Base-by-base conservation (phyloP, 108 stramenopile genomes). In the Cyclotella choctawhatcheeana region DNA sequence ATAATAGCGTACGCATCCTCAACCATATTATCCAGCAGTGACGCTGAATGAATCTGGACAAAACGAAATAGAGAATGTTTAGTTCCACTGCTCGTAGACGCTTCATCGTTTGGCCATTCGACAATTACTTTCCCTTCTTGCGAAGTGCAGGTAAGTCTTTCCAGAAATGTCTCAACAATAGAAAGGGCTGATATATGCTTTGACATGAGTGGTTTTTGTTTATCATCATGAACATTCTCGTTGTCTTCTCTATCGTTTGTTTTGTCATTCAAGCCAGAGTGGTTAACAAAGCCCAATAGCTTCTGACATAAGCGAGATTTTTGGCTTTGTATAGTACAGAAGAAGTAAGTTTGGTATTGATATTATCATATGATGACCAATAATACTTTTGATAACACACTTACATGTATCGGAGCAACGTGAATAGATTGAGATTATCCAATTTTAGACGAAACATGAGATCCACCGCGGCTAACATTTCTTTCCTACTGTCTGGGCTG, bases 371-470 rank as follows among this genome's bases (percentile, higher is more conserved):
- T n/a, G n/a, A n/a, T n/a, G n/a, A n/a, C n/a, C n/a, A n/a, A n/a
- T n/a, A n/a, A n/a, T n/a, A n/a, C n/a, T n/a, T n/a, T n/a, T n/a
- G n/a, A n/a, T n/a, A n/a, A n/a, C 21, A 22, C 10, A 17, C 55
- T 56, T 13, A 56, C 55, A 98, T 83, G 79, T 97, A 98, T 10
- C 92, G 73, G 21, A 91, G 60, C 33, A 99, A 64, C 37, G 95
- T 88, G 82, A 92, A 97, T 31, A 98, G 53, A 88, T 99, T 99
- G 58, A 98, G 64, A 69, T 97, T 88, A 67, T 97, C 97, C 44
- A 98, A 44, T 34, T 79, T 84, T 54, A 93, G 67, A 0, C 73
- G 81, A 62, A 96, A 89, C 69, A 93, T 73, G 37, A 98, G 83
- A 33, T 95, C 89, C 44, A 84, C 92, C 5, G 88, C 71, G 18